These are phyloP conservation scores for Aspergillus baeticus DNA, from an alignment of 495 filamentous ascomycete species.

Conservation along the genomic window DNA sequence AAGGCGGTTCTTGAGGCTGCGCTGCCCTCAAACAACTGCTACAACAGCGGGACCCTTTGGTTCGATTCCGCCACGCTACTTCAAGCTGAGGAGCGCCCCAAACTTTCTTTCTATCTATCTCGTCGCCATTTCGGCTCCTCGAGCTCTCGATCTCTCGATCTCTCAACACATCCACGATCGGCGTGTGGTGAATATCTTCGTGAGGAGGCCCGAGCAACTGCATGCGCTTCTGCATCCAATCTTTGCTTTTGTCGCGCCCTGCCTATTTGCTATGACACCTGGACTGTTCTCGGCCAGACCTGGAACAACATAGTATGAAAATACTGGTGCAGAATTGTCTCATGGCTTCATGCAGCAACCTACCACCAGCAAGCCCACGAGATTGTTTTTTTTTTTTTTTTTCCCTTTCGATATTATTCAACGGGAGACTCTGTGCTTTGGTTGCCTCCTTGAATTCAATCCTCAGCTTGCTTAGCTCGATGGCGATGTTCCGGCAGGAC, in stretches of 20 bases:
- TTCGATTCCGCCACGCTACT: too few species aligned
- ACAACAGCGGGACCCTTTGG: too few species aligned
- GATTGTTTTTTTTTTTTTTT: neutral
- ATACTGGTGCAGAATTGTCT: conserved; percentile 1
- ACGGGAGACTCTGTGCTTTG: neutral
- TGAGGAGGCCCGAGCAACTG: neutral
- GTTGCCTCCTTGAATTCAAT: neutral
- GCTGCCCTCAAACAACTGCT: too few species aligned
- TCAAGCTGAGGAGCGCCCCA: too few species aligned
- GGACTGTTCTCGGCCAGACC: neutral
- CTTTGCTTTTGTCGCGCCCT: neutral
- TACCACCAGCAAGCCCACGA: neutral
- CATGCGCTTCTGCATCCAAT: neutral
- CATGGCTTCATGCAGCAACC: neutral
- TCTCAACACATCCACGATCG: neutral
- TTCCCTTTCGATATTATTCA: neutral
- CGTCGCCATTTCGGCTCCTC: neutral
- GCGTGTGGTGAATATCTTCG: neutral
- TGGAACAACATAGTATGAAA: neutral
- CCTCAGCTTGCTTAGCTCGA: too few species aligned
- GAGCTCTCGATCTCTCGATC: neutral
- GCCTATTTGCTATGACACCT: neutral
- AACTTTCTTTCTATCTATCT: neutral
- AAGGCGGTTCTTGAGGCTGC: too few species aligned
- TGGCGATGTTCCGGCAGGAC: too few species aligned